These are phyloP conservation scores for Abortiporus biennis DNA, from an alignment of 1,284 basidiomycete species.

Conservation along the genomic window DNA sequence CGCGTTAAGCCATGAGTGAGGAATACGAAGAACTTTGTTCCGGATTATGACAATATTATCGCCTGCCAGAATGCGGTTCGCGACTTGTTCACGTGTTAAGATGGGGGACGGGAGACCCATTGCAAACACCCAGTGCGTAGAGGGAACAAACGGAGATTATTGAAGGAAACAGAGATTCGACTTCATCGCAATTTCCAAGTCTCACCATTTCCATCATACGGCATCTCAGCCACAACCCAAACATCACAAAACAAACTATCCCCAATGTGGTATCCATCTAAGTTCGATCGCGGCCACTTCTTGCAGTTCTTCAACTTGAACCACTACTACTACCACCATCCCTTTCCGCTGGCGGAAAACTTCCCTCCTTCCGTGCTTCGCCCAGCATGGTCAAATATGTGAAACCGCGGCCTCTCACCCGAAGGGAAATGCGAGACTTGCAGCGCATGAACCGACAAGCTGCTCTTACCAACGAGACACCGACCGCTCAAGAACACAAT, in stretches of 20 bases:
- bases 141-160: no score
- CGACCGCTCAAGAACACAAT: neutral
- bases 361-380: no score
- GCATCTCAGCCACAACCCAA: slow-evolving; percentile 3
- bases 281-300: neutral
- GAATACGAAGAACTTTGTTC: slow-evolving; percentile 76
- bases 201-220: no score
- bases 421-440: slow-evolving; percentile 10
- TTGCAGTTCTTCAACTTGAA: neutral
- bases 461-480: no score
- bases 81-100: slow-evolving; percentile 56
- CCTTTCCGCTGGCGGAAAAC: no score
- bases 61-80: slow-evolving; percentile 67
- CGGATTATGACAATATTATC: slow-evolving; percentile 79
- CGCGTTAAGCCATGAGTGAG: slow-evolving; percentile 72
- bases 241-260: neutral
- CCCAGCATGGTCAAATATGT: slow-evolving; percentile 14
- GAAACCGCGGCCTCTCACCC: slow-evolving; percentile 9
- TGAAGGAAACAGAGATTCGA: neutral
- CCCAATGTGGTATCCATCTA: neutral
- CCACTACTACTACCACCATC: neutral
- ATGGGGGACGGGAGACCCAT: slow-evolving; percentile 25
- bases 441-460: no score
- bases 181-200: no score
- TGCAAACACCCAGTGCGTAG: neutral